phyloP scores from a whole-genome alignment of 2,329 filamentous ascomycete genomes.

The Trichoderma simmonsii region DNA sequence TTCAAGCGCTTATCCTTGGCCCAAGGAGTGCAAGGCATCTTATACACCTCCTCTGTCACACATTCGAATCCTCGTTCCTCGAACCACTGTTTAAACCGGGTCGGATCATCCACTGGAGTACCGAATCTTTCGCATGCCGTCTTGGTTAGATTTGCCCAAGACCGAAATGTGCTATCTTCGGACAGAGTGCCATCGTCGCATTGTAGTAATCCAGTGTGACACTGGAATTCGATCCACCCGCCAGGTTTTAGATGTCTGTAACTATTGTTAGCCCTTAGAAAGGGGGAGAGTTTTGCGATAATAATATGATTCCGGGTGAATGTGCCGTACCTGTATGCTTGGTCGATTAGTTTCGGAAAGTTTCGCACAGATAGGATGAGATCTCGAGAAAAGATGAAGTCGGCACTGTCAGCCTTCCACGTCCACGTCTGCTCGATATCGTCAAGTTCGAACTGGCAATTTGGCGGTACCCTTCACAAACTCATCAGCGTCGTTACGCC shows the following conservation, averaged over 20 bases:
- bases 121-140: slow-evolving; percentile 29
- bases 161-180: slow-evolving; percentile 25
- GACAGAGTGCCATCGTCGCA: slow-evolving; percentile 34
- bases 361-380: slow-evolving; percentile 30
- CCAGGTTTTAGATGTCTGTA: slow-evolving; percentile 31
- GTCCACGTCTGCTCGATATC: slow-evolving; percentile 37
- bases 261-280: neutral
- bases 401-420: slow-evolving; percentile 35
- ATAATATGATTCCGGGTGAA: neutral
- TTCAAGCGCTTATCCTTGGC: slow-evolving; percentile 47
- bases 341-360: slow-evolving; percentile 33
- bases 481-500: neutral
- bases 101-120: slow-evolving; percentile 29
- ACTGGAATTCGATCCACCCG: slow-evolving; percentile 35
- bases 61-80: slow-evolving; percentile 50
- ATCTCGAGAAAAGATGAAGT: slow-evolving; percentile 36
- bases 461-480: slow-evolving; percentile 32
- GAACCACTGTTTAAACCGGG: slow-evolving; percentile 35
- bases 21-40: slow-evolving; percentile 48
- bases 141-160: slow-evolving; percentile 26
- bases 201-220: slow-evolving; percentile 27
- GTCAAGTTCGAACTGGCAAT: slow-evolving; percentile 37
- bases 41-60: slow-evolving; percentile 44
- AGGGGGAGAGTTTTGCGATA: neutral
- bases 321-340: slow-evolving; percentile 32